These are phyloP conservation scores for Claviceps digitariae DNA, from an alignment of 2,329 filamentous ascomycete species.

Conservation along the genomic window DNA sequence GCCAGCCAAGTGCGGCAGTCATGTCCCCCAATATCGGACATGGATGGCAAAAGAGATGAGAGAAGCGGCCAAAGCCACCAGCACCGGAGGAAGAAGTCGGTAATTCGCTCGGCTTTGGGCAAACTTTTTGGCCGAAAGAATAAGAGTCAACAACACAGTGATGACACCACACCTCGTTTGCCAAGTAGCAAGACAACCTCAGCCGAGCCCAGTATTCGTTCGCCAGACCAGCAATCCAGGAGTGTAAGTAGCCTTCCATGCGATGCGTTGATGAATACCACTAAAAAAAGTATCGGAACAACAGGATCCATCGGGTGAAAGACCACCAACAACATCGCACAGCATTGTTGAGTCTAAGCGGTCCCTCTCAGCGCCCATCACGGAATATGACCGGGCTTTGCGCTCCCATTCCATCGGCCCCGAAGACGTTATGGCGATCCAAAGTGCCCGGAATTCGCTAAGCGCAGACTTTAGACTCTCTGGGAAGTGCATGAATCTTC, in stretches of 20 bases:
- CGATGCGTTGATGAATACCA: not conserved
- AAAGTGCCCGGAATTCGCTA: conserved; percentile 39
- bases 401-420: conserved; percentile 48
- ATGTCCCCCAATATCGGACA: conserved; percentile 5
- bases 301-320: conserved; percentile 23
- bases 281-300: not conserved
- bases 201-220: not conserved
- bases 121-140: conserved; percentile 46
- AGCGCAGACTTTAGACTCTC: conserved; percentile 28
- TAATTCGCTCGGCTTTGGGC: conserved; percentile 39
- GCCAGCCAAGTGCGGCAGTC: conserved; percentile 3
- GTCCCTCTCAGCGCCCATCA: conserved; percentile 45
- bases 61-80: not conserved
- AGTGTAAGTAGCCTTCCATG: conserved; percentile 29
- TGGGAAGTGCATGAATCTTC: conserved; percentile 8
- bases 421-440: conserved; percentile 39
- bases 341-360: conserved; percentile 32
- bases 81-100: conserved; percentile 44
- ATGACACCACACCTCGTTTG: not conserved
- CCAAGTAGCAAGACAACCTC: not conserved
- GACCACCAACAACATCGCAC: conserved; percentile 17
- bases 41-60: conserved; percentile 8
- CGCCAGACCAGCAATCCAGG: conserved; percentile 22
- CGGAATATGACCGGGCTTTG: conserved; percentile 45
- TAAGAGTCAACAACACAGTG: conserved; percentile 22